These are phyloP conservation scores for Anthoceros angustus DNA, from an alignment of 225 moss, liverwort and hornwort genomes.

Conservation along the genomic window DNA sequence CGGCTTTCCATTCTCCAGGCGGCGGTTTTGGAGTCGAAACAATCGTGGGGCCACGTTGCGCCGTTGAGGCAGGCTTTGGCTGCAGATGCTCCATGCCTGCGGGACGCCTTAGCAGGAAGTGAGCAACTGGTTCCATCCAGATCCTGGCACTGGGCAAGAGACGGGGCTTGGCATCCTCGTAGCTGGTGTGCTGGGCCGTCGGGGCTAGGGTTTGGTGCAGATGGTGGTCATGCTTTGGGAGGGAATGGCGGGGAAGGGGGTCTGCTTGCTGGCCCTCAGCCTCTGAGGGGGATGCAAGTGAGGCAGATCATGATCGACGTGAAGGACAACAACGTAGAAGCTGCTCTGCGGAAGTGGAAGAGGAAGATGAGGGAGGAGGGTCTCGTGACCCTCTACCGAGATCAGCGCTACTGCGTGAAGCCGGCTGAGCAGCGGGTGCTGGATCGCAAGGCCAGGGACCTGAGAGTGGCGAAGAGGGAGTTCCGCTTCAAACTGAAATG, in stretches of 20 bases:
- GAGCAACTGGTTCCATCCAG: not conserved
- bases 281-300: not conserved
- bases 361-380: not conserved
- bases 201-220: not conserved
- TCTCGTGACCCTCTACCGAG: not conserved
- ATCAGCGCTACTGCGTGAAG: not conserved
- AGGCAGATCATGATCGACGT: not conserved
- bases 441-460: not conserved
- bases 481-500: not conserved
- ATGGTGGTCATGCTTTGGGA: not conserved
- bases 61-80: not conserved
- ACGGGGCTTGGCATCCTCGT: too few relatives aligned
- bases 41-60: not conserved
- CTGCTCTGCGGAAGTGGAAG: not conserved
- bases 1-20: not conserved
- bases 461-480: not conserved
- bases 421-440: constrained; percentile 2
- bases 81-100: not conserved
- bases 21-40: not conserved
- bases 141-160: too few relatives aligned
- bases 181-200: not conserved
- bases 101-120: not conserved
- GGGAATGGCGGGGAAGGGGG: too few relatives aligned
- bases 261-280: not conserved
- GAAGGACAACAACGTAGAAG: not conserved